These are phyloP conservation scores for Paraleonurus japonicus DNA, from an alignment of 257 asterid genomes.

Conservation along the genomic window DNA sequence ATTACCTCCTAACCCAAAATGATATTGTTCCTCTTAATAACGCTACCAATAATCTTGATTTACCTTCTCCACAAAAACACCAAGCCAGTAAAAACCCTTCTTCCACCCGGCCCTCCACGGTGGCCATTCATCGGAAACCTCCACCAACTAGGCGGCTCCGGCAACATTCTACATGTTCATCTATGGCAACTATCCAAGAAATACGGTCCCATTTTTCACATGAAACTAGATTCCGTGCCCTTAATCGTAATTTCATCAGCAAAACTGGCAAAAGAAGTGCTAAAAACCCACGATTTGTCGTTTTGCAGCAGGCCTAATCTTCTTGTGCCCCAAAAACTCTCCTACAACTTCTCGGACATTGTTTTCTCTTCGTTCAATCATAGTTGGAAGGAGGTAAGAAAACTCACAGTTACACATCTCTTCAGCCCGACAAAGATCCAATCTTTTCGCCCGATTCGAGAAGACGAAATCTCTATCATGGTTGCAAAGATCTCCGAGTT, in stretches of 20 bases:
- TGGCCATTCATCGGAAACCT: slow-evolving; percentile 31
- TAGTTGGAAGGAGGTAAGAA: slow-evolving; percentile 21
- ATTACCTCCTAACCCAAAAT: background rate
- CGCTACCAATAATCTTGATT: slow-evolving; percentile 6
- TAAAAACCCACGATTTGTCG: slow-evolving; percentile 24
- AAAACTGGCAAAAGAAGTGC: slow-evolving; percentile 14
- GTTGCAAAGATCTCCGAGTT: background rate
- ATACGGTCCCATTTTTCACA: slow-evolving; percentile 22
- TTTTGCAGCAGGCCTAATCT: background rate
- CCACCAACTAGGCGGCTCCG: slow-evolving; percentile 1
- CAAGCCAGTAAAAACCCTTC: background rate
- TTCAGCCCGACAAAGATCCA: slow-evolving; percentile 1
- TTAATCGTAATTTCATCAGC: slow-evolving; percentile 19
- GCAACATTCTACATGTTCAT: background rate
- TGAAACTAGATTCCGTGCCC: background rate
- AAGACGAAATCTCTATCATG: slow-evolving; percentile 10
- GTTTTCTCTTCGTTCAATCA: slow-evolving; percentile 15
- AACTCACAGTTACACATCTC: slow-evolving; percentile 5
- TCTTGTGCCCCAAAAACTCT: background rate
- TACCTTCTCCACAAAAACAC: background rate
- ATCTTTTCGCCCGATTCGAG: slow-evolving; percentile 18
- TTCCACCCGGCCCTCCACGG: slow-evolving; percentile 29
- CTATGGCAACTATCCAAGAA: slow-evolving; percentile 22
- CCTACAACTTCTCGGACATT: slow-evolving; percentile 16
- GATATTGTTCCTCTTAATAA: background rate